Conservation (phyloP, 306 rosid genomes). For the Echinosophora koreensis region DNA sequence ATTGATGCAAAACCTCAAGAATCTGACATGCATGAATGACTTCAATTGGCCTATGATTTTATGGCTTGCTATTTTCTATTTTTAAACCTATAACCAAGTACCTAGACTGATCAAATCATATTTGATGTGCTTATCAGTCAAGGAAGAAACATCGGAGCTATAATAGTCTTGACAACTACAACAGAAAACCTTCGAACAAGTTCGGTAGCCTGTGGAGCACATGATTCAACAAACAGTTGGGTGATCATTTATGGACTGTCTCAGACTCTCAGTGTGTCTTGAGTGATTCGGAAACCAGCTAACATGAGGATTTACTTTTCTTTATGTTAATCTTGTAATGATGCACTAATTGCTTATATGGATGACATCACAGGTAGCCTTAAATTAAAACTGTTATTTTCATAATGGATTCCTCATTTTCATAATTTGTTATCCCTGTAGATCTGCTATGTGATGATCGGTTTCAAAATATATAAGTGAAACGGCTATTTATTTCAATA, state of each 20-base stretch:
- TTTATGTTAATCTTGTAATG: neutral
- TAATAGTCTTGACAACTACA: neutral
- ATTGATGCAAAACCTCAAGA: neutral
- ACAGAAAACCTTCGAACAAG: neutral
- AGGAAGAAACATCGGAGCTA: neutral
- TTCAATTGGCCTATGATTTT: neutral
- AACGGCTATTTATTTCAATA: neutral
- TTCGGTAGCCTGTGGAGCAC: neutral
- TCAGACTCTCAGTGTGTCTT: neutral
- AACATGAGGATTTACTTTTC: neutral
- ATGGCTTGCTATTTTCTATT: neutral
- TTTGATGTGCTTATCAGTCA: neutral
- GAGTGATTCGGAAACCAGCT: neutral
- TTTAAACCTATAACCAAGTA: neutral
- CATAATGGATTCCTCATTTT: neutral
- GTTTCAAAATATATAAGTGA: neutral
- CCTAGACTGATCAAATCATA: no score
- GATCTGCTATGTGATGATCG: neutral
- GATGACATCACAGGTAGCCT: neutral
- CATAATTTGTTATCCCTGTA: neutral
- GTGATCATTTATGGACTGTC: neutral
- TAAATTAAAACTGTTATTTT: neutral
- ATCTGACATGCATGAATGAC: constrained; percentile 15
- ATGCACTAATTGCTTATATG: neutral
- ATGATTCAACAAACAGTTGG: constrained; percentile 1